Base-by-base conservation (phyloP, 1,284 basidiomycete genomes). In the Leccinum subrobustum region DNA sequence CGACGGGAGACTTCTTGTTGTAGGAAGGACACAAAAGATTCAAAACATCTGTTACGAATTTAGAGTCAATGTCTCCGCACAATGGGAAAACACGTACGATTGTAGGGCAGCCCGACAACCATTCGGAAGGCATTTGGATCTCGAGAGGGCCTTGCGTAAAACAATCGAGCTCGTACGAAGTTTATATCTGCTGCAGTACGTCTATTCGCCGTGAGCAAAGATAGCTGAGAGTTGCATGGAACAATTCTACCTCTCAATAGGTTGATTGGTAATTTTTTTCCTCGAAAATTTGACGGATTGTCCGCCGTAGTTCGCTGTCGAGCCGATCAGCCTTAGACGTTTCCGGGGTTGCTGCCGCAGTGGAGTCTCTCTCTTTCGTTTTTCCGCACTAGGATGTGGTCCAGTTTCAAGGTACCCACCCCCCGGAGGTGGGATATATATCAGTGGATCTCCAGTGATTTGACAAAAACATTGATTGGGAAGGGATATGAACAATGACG, bases 391-490 rank as follows among this genome's bases (percentile, higher is more conserved):
- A 16, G 64, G 20, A n/a, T 31, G 42, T 23, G 54, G 25, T 20
- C 56, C 64, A 20, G n/a, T 57, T 2, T 59, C 56, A 39, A 74
- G 61, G 27, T 64, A 54, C 33, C 57, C 60, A 2, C 56, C 57
- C 1, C 50, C 60, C 2, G 47, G 50, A 1, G 75, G 75, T 4
- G 70, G 68, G 14, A 80, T 64, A 58, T 84, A 78, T 16, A 86
- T 76, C 9, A 95, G 69, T 2, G 89, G 86, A 35, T 81, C 78
- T 2, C 93, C 94, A 0, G 87, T 85, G 61, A 95, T 72, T 72
- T 96, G 93, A 63, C 88, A 90, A 14, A 89, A 81, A 68, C 91
- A 95, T n/a, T 83, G 85, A 65, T 93, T 93, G 0, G 88, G 85
- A 6, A 96, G 70, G 1, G 87, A 77, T 12, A 87, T 70, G 69